Evolutionary conservation across 768 basidiomycete species (phyloP).

Genomic region (Butyriboletus loyo): DNA sequence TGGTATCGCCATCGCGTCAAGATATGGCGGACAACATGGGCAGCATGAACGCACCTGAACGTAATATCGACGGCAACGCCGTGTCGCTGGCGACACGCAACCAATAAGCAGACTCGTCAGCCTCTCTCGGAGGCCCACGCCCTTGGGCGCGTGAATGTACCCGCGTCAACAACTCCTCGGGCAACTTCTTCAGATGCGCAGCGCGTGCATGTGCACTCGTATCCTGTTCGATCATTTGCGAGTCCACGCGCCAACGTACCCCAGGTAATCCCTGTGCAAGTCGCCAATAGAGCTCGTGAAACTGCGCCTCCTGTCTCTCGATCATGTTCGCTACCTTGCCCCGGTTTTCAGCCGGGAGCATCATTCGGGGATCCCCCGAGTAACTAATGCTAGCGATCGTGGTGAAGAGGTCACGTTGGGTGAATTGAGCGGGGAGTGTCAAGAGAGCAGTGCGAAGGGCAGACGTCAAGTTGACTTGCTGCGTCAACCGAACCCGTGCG

Average conservation of each 20-base stretch:
- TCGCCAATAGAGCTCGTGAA: conserved; percentile 82
- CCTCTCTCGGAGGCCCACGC: conserved; percentile 41
- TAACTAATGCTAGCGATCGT: conserved; percentile 87
- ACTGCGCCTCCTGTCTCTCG: conserved; percentile 72
- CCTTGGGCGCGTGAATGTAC: conserved; percentile 42
- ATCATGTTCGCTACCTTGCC: conserved; percentile 95
- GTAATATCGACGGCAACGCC: conserved; percentile 49
- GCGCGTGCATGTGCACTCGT: conserved; percentile 61
- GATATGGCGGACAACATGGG: background rate
- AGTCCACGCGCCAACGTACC: conserved; percentile 63
- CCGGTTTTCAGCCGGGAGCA: conserved; percentile 91
- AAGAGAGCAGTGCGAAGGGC: conserved; percentile 90
- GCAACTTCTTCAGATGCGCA: conserved; percentile 76
- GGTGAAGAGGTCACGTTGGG: conserved; percentile 79
- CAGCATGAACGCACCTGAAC: conserved; percentile 42
- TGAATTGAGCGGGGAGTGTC: conserved; percentile 77
- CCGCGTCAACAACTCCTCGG: conserved; percentile 56
- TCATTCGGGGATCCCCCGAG: conserved; percentile 89
- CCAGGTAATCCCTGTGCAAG: conserved; percentile 77
- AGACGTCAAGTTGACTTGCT: conserved; percentile 90
- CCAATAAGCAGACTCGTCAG: conserved; percentile 78
- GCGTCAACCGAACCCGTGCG: conserved; percentile 85
- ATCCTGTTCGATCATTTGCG: conserved; percentile 69
- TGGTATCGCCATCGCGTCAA: conserved; percentile 1
- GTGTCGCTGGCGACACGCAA: conserved; percentile 64